Base-by-base conservation (phyloP, 345 rosid genomes). In the Salix brachista region DNA sequence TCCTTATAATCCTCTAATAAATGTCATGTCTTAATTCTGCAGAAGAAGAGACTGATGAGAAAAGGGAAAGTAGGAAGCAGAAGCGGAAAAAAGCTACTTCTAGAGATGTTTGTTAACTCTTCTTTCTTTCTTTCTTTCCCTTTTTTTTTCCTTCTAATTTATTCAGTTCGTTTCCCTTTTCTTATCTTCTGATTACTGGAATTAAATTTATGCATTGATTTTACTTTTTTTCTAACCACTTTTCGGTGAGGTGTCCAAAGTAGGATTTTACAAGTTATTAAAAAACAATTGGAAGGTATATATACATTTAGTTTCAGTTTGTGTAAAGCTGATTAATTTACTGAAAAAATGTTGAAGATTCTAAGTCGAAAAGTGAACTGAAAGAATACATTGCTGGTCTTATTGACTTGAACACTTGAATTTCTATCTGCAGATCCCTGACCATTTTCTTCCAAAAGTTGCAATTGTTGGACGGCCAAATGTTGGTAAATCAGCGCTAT, bases 391-490 rank as follows among this genome's bases (percentile, higher is more conserved):
- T 46, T 46, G 50, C 1, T 46, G 50, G 50, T 46, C 50, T 13
- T 46, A 46, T 13, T 46, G 50, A 13, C 50, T 46, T 46, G 16
- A 46, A 23, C 10, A 69, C 12, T 39, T 76, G 18, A 65, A 67
- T 61, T 76, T 80, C 79, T 71, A 81, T 81, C n/a, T 86, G 84
- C 90, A 91, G 97, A 88, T 92, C 69, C 93, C 97, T 65, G 97
- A 94, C 79, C 89, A 86, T 87, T 89, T 94, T 78, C 94, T 94
- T 62, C 92, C 91, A 14, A 88, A 82, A 79, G 94, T 94, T 79
- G 90, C 98, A 13, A 91, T 94, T 46, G 92, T 94, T 87, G 98
- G 98, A 82, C 87, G 97, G 87, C 98, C 98, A 4, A 94, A 94
- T 76, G 98, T 94, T 52, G 98, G 98, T 39, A 94, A 94, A 87